Evolutionary conservation across 805 yeast species (phyloP).

Genomic region (Pachysolen tannophilus): DNA sequence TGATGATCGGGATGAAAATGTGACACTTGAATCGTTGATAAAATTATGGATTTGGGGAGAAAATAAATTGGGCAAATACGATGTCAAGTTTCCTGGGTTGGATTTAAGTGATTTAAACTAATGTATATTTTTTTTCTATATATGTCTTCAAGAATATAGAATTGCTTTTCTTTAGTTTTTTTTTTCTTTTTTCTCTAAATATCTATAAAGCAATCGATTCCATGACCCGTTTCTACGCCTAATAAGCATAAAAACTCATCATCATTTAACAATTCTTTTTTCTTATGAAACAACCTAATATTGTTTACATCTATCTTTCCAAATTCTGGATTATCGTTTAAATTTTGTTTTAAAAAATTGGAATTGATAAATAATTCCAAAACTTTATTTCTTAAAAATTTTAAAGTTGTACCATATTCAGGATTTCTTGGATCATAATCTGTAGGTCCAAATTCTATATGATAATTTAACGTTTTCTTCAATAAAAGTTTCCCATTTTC

Average conservation of each 20-base stretch:
- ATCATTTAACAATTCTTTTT: slow-evolving; percentile 28
- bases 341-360: slow-evolving; percentile 13
- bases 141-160: not conserved
- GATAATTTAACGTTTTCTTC: slow-evolving; percentile 40
- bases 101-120: slow-evolving; percentile 3
- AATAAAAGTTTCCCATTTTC: slow-evolving; percentile 14
- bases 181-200: not conserved
- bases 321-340: slow-evolving; percentile 13
- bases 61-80: slow-evolving; percentile 1
- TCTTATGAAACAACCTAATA: slow-evolving; percentile 19
- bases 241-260: slow-evolving; percentile 40
- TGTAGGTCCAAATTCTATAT: slow-evolving; percentile 76
- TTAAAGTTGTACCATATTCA: slow-evolving; percentile 63
- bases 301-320: slow-evolving; percentile 10
- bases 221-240: slow-evolving; percentile 47
- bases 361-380: slow-evolving; percentile 46
- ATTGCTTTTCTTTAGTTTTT: not conserved
- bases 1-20: slow-evolving; percentile 14
- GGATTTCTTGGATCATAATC: slow-evolving; percentile 61
- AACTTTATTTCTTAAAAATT: slow-evolving; percentile 49
- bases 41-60: slow-evolving; percentile 20
- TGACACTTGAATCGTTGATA: slow-evolving; percentile 17
- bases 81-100: slow-evolving; percentile 6
- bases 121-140: no score
- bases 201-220: slow-evolving; percentile 26